phyloP scores from a whole-genome alignment of 768 basidiomycete species.

The Suillus alpinus region DNA sequence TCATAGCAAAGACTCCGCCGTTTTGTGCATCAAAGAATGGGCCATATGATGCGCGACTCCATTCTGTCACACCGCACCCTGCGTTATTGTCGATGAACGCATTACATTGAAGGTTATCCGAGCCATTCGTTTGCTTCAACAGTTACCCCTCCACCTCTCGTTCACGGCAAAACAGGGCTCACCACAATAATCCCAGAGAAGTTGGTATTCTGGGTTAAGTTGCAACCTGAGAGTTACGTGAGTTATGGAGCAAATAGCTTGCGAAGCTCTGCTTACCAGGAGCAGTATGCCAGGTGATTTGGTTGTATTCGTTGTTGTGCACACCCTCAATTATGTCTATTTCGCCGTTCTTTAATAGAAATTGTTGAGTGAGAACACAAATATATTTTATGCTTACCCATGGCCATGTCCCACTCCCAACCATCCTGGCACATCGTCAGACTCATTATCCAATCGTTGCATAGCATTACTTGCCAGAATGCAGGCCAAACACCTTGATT shows the following conservation, averaged over 20 bases:
- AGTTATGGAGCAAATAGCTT: constrained; percentile 3
- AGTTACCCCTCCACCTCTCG: constrained; percentile 3
- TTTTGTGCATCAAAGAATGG: constrained; percentile 75
- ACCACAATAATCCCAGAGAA: constrained; percentile 68
- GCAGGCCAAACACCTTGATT: constrained; percentile 75
- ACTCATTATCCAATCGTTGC: not conserved
- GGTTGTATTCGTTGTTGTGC: constrained; percentile 81
- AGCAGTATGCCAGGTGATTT: constrained; percentile 77
- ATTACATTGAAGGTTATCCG: constrained; percentile 54
- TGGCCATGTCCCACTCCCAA: constrained; percentile 61
- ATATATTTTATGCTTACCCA: constrained; percentile 38
- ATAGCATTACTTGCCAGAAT: constrained; percentile 51
- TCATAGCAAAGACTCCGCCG: constrained; percentile 87
- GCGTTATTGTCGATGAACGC: constrained; percentile 52
- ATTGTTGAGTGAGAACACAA: constrained; percentile 5
- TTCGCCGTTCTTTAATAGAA: constrained; percentile 57
- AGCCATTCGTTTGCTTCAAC: constrained; percentile 43
- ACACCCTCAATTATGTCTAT: constrained; percentile 86
- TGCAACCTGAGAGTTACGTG: constrained; percentile 45
- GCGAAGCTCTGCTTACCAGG: constrained; percentile 39
- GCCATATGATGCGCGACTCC: constrained; percentile 82
- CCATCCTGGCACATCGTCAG: constrained; percentile 21
- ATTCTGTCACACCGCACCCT: constrained; percentile 78
- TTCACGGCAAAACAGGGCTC: constrained; percentile 22
- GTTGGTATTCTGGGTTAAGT: constrained; percentile 48